These are phyloP conservation scores for Lavandula angustifolia DNA, from an alignment of 257 asterid species.

Conservation along the genomic window DNA sequence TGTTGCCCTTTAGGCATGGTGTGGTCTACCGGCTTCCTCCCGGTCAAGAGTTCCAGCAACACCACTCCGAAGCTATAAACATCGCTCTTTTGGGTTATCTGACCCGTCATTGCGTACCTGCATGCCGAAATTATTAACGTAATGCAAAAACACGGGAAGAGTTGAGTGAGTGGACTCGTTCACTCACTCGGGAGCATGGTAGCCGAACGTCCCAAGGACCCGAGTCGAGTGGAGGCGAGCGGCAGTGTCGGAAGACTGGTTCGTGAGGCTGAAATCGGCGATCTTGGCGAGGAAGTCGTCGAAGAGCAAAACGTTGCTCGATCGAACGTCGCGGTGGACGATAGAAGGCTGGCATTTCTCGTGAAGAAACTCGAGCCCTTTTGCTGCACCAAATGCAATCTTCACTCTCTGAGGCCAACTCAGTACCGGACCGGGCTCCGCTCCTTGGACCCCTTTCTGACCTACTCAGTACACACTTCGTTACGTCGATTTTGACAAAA, in stretches of 20 bases:
- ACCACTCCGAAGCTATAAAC: constrained; percentile 90
- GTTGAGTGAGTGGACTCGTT: no score
- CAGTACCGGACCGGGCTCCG: constrained; percentile 91
- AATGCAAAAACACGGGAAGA: no score
- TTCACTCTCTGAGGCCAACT: constrained; percentile 85
- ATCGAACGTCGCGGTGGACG: constrained; percentile 87
- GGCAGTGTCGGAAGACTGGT: constrained; percentile 88
- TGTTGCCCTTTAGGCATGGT: constrained; percentile 97
- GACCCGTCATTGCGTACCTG: constrained; percentile 93
- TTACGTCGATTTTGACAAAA: no score
- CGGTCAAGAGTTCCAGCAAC: constrained; percentile 72
- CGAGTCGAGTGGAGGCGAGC: constrained; percentile 93
- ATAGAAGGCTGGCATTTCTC: constrained; percentile 85
- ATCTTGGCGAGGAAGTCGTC: constrained; percentile 77
- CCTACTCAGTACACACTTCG: constrained; percentile 39
- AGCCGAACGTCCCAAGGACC: constrained; percentile 88
- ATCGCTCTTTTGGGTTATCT: constrained; percentile 81
- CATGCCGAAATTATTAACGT: neutral
- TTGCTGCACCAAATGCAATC: constrained; percentile 91
- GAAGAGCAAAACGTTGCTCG: constrained; percentile 86
- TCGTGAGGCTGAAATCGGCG: constrained; percentile 80
- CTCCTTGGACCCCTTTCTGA: constrained; percentile 90
- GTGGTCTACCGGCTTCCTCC: constrained; percentile 92
- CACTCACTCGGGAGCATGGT: constrained; percentile 90
- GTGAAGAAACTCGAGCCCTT: constrained; percentile 81